Conservation (phyloP, 371 early-diverging fungal species). For the Mucor indicus region DNA sequence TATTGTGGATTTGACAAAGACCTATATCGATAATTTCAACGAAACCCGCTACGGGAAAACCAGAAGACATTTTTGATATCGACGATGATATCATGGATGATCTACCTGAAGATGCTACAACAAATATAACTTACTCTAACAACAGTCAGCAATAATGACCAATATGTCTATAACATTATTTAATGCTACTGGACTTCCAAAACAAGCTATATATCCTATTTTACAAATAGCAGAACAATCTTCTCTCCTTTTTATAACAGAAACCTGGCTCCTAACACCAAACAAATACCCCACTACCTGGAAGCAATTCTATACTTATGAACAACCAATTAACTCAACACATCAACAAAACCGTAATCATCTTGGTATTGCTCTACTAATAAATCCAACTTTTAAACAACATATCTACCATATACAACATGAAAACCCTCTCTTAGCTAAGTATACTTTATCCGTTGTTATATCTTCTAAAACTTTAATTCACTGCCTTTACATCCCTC, state of each 20-base stretch:
- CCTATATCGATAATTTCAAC: no score
- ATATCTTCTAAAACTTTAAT: background rate
- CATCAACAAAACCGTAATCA: background rate
- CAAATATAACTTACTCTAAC: no score
- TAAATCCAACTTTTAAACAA: background rate
- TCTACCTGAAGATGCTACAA: no score
- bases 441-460: background rate
- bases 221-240: background rate
- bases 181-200: background rate
- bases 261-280: background rate
- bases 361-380: background rate
- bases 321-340: background rate
- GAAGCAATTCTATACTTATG: background rate
- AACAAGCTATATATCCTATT: background rate
- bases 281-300: background rate
- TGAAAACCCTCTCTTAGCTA: background rate
- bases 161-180: background rate
- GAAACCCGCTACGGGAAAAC: no score
- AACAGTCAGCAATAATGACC: no score
- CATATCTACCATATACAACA: background rate
- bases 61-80: no score
- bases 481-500: background rate
- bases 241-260: background rate
- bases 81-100: no score
- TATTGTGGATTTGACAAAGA: no score